Base-by-base conservation (phyloP, 75 land plant species). In the Sequoiadendron giganteum region DNA sequence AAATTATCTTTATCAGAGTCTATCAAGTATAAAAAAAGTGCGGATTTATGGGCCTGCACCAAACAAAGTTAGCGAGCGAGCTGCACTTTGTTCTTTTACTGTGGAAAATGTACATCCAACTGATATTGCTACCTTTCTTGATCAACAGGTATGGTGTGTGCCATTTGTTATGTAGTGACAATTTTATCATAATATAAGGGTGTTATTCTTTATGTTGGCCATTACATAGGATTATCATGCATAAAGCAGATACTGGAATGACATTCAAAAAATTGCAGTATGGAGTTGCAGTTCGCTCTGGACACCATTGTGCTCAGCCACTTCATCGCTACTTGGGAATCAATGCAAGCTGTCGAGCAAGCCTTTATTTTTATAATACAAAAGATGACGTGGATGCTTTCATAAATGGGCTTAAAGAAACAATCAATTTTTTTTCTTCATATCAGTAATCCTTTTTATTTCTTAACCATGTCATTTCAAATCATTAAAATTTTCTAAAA, bases 301-400 rank as follows among this genome's bases (percentile, higher is more conserved):
- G 99, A 11, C 98, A 97, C 86, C 99, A 97, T 82, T 97, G 99
- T 85, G 94, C 98, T 6, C 97, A 97, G 72, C 98, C 96, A 45
- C 94, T 97, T 30, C 99, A 97, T 83, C 93, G 94, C 11, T 45
- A 89, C 68, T 83, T 97, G 75, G 95, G 96, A 32, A 85, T 94
- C 43, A 88, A 88, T 87, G 92, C 97, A 77, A 97, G 95, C 90
- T 96, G 95, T 18, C 92, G 99, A 45, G 99, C 95, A 39, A 97
- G 99, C 84, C 89, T 96, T 76, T 87, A 97, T 90, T 96, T 97
- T 88, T 97, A 97, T 90, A 97, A 96, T 89, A 96, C 99, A 14
- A 94, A 92, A 87, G 94, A 94, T 11, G 99, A 97, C 21, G 94
- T 97, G 58, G 99, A 97, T 87, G 86, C 61, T 18, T 95, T 97